Conservation (phyloP, 345 rosid species). For the Corchorus olitorius region DNA sequence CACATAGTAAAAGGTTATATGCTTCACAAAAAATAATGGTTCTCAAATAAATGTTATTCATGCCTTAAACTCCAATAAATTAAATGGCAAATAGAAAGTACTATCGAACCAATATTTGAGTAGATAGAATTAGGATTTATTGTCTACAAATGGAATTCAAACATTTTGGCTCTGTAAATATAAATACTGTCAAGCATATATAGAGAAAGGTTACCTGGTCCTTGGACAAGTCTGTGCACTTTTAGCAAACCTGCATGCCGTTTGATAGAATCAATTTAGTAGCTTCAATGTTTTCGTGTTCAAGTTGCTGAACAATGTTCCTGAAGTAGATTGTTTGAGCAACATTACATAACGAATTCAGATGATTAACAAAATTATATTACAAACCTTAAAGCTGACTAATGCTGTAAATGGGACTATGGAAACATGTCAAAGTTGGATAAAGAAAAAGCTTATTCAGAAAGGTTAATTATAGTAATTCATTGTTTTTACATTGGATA, state of each 20-base stretch:
- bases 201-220: conserved; percentile 63
- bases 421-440: no score
- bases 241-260: conserved; percentile 82
- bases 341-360: conserved; percentile 17
- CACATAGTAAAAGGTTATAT: background rate
- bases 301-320: conserved; percentile 52
- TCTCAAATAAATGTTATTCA: background rate
- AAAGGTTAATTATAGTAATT: no score
- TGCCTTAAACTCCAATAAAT: background rate
- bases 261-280: conserved; percentile 76
- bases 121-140: background rate
- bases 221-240: conserved; percentile 79
- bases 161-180: background rate
- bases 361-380: background rate
- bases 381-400: no score
- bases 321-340: conserved; percentile 47
- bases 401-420: no score
- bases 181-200: no score
- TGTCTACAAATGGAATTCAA: background rate
- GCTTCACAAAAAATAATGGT: conserved; percentile 12
- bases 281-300: conserved; percentile 71
- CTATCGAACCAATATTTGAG: background rate
- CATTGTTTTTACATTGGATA: no score
- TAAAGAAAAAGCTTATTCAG: no score
- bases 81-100: background rate